These are phyloP conservation scores for Aspergillus pseudoglaucus DNA, from an alignment of 2,329 filamentous ascomycete species.

Conservation along the genomic window DNA sequence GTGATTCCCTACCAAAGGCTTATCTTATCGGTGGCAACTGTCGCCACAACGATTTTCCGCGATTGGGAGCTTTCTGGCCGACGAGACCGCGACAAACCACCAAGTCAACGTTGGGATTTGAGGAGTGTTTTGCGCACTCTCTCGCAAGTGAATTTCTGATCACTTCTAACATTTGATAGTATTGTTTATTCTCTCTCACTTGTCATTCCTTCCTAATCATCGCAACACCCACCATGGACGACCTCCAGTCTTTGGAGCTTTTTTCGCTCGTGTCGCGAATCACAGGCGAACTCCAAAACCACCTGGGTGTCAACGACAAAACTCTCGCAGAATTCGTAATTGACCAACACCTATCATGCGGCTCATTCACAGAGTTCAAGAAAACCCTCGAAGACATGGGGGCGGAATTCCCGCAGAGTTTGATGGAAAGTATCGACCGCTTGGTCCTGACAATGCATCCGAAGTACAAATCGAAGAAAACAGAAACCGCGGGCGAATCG, in stretches of 20 bases:
- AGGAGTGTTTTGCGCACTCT: constrained; percentile 18
- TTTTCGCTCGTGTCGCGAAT: constrained; percentile 93
- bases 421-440: constrained; percentile 87
- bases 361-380: constrained; percentile 66
- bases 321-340: constrained; percentile 96
- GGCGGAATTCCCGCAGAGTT: constrained; percentile 74
- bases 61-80: constrained; percentile 12
- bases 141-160: constrained; percentile 3
- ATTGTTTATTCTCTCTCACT: not conserved
- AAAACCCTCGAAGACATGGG: constrained; percentile 66
- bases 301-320: constrained; percentile 86
- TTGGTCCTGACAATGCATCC: constrained; percentile 86
- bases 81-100: constrained; percentile 7
- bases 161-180: not conserved
- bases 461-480: constrained; percentile 62
- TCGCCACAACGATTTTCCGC: constrained; percentile 34
- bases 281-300: constrained; percentile 88
- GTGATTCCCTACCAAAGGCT: constrained; percentile 3
- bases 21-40: constrained; percentile 30
- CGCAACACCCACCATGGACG: constrained; percentile 60
- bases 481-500: constrained; percentile 22
- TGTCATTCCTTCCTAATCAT: constrained; percentile 1
- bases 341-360: constrained; percentile 73
- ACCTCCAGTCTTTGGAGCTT: constrained; percentile 83
- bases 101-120: constrained; percentile 8